Base-by-base conservation (phyloP, 306 rosid genomes). In the Cucurbita argyrosperma region DNA sequence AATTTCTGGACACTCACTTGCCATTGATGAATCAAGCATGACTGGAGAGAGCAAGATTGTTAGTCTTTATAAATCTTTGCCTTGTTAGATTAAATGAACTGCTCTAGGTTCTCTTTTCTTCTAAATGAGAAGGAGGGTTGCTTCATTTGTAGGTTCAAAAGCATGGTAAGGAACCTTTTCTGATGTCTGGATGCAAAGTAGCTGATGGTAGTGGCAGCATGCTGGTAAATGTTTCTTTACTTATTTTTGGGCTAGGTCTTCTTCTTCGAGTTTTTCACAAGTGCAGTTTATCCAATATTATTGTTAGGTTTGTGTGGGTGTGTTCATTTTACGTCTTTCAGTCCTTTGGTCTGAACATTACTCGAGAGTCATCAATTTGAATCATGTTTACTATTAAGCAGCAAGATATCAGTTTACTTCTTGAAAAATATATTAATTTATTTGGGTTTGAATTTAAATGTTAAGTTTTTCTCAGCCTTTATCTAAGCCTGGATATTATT, bases 31-130 rank as follows among this genome's bases (percentile, higher is more conserved):
- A 79, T 90, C 96, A 47, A 94, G 97, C 84, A 91, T 94, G 97
- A 94, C 98, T 9, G 98, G 98, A 76, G 97, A 94, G 89, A 90
- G 98, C 90, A 90, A 85, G 86, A 90, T 78, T 76, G 98, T 90
- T 78, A 89, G 97, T 78, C 67, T 61, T 75, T 65, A 51, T 66
- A 43, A 58, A 43, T 80, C 4, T 78, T 61, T 49, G 56, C 42
- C 57, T 47, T 38, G 14, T 40, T 18, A 56, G 18, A 73, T 39
- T 38, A 46, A 66, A 15, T 43, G 5, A 54, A 12, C 75, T 65
- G 39, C 70, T 37, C 74, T 15, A 14, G 57, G 40, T 45, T 64
- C 12, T 13, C n/a, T 53, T 14, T 13, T 8, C 65, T 60, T 65
- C 30, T 56, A 23, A 4, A 42, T 40, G 71, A 60, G 23, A 21